Evolutionary conservation across 176 grass and related monocot genomes (phyloP).

Genomic region (Musa beccarii): DNA sequence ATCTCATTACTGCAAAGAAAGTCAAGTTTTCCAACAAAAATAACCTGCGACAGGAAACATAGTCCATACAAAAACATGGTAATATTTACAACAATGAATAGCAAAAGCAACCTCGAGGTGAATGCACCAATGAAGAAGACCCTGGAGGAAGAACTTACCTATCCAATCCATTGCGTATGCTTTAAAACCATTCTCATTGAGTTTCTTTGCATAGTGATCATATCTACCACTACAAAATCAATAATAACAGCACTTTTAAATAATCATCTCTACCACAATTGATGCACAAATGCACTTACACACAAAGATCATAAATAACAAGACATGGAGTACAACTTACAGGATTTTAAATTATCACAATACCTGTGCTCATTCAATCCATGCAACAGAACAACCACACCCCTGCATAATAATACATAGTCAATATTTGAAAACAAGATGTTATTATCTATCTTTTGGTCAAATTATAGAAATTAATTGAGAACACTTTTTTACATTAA

Average conservation of each 20-base stretch:
- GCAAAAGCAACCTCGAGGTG: neutral
- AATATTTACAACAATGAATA: neutral
- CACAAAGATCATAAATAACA: neutral
- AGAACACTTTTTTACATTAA: neutral
- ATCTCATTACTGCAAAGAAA: too few species aligned
- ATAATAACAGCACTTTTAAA: neutral
- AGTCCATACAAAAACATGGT: neutral
- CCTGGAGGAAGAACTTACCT: constrained; percentile 33
- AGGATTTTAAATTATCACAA: neutral
- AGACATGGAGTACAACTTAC: neutral
- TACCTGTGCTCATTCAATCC: constrained; percentile 96
- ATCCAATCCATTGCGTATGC: constrained; percentile 95
- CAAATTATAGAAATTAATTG: constrained; percentile 9
- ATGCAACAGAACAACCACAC: constrained; percentile 69
- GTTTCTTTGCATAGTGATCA: constrained; percentile 62
- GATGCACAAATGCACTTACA: constrained; percentile 8
- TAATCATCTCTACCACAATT: neutral
- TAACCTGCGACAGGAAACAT: neutral
- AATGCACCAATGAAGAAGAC: neutral
- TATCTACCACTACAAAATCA: constrained; percentile 56
- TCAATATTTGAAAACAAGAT: constrained; percentile 9
- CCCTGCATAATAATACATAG: constrained; percentile 38
- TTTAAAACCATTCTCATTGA: constrained; percentile 76
- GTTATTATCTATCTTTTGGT: neutral
- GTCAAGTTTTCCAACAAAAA: too few species aligned